phyloP scores from a whole-genome alignment of 2,329 filamentous ascomycete species.

The Annulohypoxylon truncatum region DNA sequence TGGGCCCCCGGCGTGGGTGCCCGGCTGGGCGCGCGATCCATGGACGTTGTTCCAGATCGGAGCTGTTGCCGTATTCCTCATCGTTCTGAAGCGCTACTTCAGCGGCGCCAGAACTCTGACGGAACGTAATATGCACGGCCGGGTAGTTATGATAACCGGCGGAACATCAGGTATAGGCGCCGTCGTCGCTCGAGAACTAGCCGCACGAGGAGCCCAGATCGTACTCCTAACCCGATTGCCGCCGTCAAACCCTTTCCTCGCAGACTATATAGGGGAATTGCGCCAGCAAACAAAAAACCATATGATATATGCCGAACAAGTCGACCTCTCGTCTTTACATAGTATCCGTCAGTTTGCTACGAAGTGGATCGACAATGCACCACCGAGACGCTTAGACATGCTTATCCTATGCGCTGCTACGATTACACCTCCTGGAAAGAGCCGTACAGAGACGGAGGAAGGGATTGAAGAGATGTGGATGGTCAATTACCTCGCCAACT shows the following conservation, averaged over 20 bases:
- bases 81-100: conserved; percentile 76
- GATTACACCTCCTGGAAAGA: conserved; percentile 74
- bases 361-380: conserved; percentile 96
- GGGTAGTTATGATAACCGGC: conserved; percentile 92
- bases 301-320: conserved; percentile 94
- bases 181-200: conserved; percentile 78
- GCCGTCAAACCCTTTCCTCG: conserved; percentile 85
- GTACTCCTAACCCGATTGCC: conserved; percentile 87
- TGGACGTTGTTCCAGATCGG: conserved; percentile 56
- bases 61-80: conserved; percentile 54
- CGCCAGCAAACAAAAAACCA: conserved; percentile 81
- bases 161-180: conserved; percentile 95
- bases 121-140: conserved; percentile 90
- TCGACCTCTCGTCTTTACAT: conserved; percentile 88
- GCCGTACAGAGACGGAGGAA: conserved; percentile 73
- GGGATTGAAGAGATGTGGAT: conserved; percentile 92
- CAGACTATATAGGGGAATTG: conserved; percentile 92
- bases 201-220: conserved; percentile 86
- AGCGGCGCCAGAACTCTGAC: conserved; percentile 78
- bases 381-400: conserved; percentile 89
- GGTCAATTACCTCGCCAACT: conserved; percentile 95
- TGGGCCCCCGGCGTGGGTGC: conserved; percentile 63
- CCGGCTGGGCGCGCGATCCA: conserved; percentile 53
- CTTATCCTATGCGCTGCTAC: conserved; percentile 87
- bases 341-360: conserved; percentile 94